These are phyloP conservation scores for Ganoderma lucidum DNA, from an alignment of 1,284 basidiomycete genomes.

Conservation along the genomic window DNA sequence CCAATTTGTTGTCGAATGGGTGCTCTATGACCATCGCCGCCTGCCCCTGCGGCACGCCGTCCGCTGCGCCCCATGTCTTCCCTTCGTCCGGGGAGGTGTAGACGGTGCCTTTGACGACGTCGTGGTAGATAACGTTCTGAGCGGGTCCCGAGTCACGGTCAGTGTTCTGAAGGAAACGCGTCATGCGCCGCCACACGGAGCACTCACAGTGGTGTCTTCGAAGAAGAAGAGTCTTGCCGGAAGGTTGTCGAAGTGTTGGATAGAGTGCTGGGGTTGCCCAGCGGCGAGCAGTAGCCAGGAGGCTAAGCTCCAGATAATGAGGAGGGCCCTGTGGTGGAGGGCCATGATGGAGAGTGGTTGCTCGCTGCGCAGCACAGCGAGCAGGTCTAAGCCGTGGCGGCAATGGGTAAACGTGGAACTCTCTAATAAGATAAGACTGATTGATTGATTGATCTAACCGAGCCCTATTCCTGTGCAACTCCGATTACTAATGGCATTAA, in stretches of 20 bases:
- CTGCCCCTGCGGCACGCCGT: constrained; percentile 68
- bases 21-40: constrained; percentile 86
- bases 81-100: constrained; percentile 92
- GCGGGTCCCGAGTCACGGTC: not conserved
- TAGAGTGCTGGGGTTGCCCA: constrained; percentile 51
- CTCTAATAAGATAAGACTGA: not conserved
- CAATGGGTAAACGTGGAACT: constrained; percentile 9
- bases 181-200: constrained; percentile 21
- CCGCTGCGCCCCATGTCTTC: constrained; percentile 75
- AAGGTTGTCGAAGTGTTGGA: constrained; percentile 72
- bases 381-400: constrained; percentile 20
- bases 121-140: constrained; percentile 86
- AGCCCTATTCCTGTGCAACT: not conserved
- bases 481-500: not conserved
- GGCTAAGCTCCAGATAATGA: constrained; percentile 45
- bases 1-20: constrained; percentile 74
- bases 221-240: constrained; percentile 92
- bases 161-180: constrained; percentile 14
- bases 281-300: constrained; percentile 34
- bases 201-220: constrained; percentile 83
- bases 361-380: constrained; percentile 37
- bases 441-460: constrained; percentile 3
- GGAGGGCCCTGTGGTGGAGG: constrained; percentile 43
- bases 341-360: constrained; percentile 43
- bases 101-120: constrained; percentile 72